Conservation (phyloP, 2,329 filamentous ascomycete species). For the Leptodontidium sp. region DNA sequence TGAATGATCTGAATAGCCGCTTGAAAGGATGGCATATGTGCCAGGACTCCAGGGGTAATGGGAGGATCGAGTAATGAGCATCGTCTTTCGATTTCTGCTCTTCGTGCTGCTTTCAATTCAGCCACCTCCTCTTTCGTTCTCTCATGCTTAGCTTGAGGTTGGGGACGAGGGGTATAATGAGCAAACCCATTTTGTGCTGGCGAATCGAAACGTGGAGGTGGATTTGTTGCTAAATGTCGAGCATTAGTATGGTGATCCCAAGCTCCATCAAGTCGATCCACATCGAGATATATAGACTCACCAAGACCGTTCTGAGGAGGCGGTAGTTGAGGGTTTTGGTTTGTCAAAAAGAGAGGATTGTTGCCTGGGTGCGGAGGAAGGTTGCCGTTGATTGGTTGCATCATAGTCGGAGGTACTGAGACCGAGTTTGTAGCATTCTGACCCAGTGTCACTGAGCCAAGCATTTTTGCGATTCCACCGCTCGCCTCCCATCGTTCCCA, state of each 20-base stretch:
- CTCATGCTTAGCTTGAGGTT: conserved; percentile 49
- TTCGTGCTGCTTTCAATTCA: conserved; percentile 69
- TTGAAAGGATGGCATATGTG: conserved; percentile 77
- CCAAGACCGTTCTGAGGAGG: conserved; percentile 30
- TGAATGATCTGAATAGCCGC: conserved; percentile 75
- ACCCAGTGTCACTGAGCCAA: conserved; percentile 24
- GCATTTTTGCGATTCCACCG: conserved; percentile 41
- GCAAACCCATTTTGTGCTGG: conserved; percentile 44
- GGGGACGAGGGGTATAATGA: conserved; percentile 39
- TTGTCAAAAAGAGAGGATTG: conserved; percentile 27
- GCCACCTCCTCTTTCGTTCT: conserved; percentile 69
- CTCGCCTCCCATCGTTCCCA: conserved; percentile 76
- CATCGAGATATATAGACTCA: conserved; percentile 26
- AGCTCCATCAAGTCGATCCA: not conserved
- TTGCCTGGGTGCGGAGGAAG: conserved; percentile 25
- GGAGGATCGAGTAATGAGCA: conserved; percentile 73
- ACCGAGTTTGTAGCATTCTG: conserved; percentile 10
- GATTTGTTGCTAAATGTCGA: conserved; percentile 32
- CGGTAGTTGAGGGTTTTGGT: conserved; percentile 23
- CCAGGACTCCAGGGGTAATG: conserved; percentile 66
- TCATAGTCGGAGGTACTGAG: not conserved
- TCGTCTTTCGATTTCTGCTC: conserved; percentile 75
- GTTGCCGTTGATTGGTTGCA: conserved; percentile 23
- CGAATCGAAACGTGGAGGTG: conserved; percentile 44
- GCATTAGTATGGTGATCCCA: not conserved